Base-by-base conservation (phyloP, 164 flowering plant species). In the Nymphaea thermarum region DNA sequence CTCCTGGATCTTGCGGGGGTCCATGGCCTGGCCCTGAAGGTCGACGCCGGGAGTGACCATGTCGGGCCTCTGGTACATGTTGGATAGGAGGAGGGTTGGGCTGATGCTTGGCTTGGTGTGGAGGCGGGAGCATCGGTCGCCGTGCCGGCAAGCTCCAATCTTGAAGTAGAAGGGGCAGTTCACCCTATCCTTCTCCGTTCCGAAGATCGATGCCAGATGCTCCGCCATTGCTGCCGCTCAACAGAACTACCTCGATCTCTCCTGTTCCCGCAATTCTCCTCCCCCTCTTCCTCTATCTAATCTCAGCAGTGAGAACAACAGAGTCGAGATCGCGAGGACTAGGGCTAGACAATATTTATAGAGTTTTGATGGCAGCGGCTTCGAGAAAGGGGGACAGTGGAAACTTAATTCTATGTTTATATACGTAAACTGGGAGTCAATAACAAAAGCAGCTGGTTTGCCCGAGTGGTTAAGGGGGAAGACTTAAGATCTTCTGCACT, bases 41-140 rank as follows among this genome's bases (percentile, higher is more conserved):
- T 85, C 92, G 53, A 85, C 80, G 65, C 89, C 87, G 11, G 89
- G 88, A 6, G 88, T 87, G 71, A 87, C 79, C 88, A 83, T 82
- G 71, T 86, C 86, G 6, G 88, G 89, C 0, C 92, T 71, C 77
- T 85, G 92, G 72, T 87, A 87, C 92, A 87, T 84, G 77, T 88
- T 88, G 63, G 93, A 81, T 43, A 88, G 83, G 14, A 88, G 77
- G 44, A 88, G 78, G 2, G 93, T 88, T 16, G 93, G 93, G 69
- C 86, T 82, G 61, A 86, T 80, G 76, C 83, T 82, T 18, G 93
- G 91, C 17, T 82, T 83, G 44, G 84, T 86, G 78, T 88, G 93
- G 47, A 83, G 85, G 4, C 90, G 74, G 16, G 93, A 86, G 74
- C 93, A 88, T 4, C 93, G 84, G 55, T 86, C 91, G 2, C 93